Percentiles rank a stretch among this genome's conserved stretches.
phyloP scores from a whole-genome alignment of 2,329 filamentous ascomycete species.

The Fusarium armeniacum region DNA sequence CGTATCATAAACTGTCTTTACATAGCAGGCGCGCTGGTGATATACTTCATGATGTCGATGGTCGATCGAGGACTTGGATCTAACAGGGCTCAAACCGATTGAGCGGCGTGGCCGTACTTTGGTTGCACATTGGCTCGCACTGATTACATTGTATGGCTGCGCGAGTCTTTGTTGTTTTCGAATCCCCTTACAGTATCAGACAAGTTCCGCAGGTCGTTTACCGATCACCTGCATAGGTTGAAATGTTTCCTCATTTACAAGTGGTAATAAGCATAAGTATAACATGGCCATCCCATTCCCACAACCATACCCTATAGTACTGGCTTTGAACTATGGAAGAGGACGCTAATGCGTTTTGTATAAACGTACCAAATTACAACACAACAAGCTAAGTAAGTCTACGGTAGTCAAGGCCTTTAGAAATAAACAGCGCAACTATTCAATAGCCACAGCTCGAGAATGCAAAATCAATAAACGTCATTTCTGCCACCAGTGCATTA shows the following conservation, averaged over 20 bases:
- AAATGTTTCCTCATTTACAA: conserved; percentile 15
- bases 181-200: conserved; percentile 9
- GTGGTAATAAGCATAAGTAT: background rate
- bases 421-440: conserved; percentile 33
- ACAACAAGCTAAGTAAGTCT: conserved; percentile 44
- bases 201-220: background rate
- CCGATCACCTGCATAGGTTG: conserved; percentile 5
- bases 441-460: conserved; percentile 37
- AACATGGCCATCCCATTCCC: background rate
- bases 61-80: background rate
- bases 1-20: conserved; percentile 5
- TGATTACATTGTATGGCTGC: conserved; percentile 8
- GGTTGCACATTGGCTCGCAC: conserved; percentile 5
- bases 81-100: background rate
- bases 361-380: conserved; percentile 41
- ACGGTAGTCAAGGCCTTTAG: conserved; percentile 18
- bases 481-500: conserved; percentile 25
- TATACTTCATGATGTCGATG: conserved; percentile 10
- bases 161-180: conserved; percentile 6
- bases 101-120: conserved; percentile 6
- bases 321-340: background rate
- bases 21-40: conserved; percentile 1
- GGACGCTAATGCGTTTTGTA: background rate
- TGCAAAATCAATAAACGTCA: conserved; percentile 28
- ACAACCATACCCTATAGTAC: background rate